A percentile compares a stretch with the other conserved stretches of the same genome.
Conservation (phyloP, 106 monocot species). For the Apostasia ramifera region DNA sequence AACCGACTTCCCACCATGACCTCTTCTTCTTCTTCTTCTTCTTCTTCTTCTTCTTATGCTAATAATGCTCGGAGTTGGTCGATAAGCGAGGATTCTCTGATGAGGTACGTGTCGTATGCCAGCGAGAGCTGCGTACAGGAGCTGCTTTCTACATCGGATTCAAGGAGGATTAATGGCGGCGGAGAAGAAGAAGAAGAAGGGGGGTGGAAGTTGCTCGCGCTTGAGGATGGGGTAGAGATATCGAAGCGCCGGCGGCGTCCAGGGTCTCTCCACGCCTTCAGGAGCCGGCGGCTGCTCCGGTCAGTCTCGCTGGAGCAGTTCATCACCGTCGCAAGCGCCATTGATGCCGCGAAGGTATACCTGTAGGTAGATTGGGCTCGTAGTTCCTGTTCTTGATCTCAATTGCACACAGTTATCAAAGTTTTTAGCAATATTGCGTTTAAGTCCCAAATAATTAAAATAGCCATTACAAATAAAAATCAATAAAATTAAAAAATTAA, state of each 20-base stretch:
- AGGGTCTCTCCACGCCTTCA: constrained; percentile 57
- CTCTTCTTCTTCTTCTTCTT: constrained; percentile 6
- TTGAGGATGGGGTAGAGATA: constrained; percentile 71
- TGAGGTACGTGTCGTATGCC: constrained; percentile 67
- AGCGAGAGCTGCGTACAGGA: constrained; percentile 95
- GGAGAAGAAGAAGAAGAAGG: constrained; percentile 11
- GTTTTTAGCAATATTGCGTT: too few relatives aligned
- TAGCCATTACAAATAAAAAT: too few relatives aligned
- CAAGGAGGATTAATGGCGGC: constrained; percentile 5
- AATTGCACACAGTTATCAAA: too few relatives aligned
- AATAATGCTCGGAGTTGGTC: constrained; percentile 35
- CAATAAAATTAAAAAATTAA: too few relatives aligned
- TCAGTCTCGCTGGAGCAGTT: constrained; percentile 68
- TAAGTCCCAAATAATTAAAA: too few relatives aligned
- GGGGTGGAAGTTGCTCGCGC: constrained; percentile 70
- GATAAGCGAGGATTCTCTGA: constrained; percentile 79
- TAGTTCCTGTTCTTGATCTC: too few relatives aligned
- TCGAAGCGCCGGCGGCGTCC: constrained; percentile 40
- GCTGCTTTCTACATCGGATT: constrained; percentile 64
- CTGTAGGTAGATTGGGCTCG: too few relatives aligned
- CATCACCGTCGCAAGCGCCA: constrained; percentile 79
- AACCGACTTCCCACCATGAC: background rate
- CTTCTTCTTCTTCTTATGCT: constrained; percentile 5
- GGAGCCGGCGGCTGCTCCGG: constrained; percentile 66
- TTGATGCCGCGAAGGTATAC: constrained; percentile 85